Percentiles rank a stretch among this genome's conserved stretches.
Evolutionary conservation across 2,329 filamentous ascomycete genomes (phyloP).

Genomic region (Aspergillus bombycis): DNA sequence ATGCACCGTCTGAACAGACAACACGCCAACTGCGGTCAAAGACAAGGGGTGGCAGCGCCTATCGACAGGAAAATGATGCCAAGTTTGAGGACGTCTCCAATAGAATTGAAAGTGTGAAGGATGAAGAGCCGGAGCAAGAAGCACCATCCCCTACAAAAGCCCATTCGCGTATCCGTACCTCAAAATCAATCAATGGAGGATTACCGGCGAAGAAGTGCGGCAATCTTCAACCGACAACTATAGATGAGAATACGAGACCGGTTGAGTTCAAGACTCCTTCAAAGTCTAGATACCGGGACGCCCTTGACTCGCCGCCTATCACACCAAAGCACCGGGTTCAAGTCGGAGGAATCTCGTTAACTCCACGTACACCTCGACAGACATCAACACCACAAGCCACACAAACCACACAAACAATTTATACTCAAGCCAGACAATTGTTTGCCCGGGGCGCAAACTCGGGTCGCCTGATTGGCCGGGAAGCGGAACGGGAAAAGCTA

Average conservation of each 20-base stretch:
- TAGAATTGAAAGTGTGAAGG: constrained; percentile 52
- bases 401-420: constrained; percentile 69
- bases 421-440: constrained; percentile 82
- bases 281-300: constrained; percentile 72
- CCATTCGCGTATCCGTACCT: constrained; percentile 48
- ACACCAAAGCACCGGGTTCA: constrained; percentile 86
- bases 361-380: constrained; percentile 77
- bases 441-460: constrained; percentile 81
- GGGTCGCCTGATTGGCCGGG: constrained; percentile 75
- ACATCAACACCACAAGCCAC: constrained; percentile 63
- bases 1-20: constrained; percentile 27
- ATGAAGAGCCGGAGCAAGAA: constrained; percentile 47
- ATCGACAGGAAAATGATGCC: constrained; percentile 34
- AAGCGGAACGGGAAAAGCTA: constrained; percentile 68
- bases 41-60: constrained; percentile 32
- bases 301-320: constrained; percentile 67
- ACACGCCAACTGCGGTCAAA: constrained; percentile 40
- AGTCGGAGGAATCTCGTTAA: constrained; percentile 73
- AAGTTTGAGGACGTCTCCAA: constrained; percentile 25
- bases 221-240: constrained; percentile 9
- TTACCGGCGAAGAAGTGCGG: neutral
- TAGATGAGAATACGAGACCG: constrained; percentile 50
- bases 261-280: constrained; percentile 51
- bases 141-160: constrained; percentile 51
- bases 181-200: constrained; percentile 43